Conservation (phyloP, 768 basidiomycete genomes). For the Sporobolomyces pararoseus region DNA sequence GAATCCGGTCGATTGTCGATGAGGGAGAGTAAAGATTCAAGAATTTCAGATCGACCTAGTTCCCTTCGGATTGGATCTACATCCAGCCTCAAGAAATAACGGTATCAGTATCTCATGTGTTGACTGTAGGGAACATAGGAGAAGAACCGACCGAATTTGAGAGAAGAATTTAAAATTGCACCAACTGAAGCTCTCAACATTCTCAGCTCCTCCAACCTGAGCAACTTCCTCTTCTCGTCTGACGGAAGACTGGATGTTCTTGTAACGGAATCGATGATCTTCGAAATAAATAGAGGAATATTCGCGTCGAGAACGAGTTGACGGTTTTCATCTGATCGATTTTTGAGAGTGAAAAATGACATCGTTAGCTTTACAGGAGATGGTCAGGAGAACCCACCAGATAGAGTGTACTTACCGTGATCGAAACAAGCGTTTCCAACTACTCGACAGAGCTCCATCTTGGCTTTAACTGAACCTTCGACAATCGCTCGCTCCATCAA, state of each 20-base stretch:
- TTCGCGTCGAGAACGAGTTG: conserved; percentile 14
- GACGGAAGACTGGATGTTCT: not conserved
- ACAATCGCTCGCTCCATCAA: conserved; percentile 1
- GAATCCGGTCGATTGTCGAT: conserved; percentile 23
- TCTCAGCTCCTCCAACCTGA: conserved; percentile 17
- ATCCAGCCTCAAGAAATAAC: too few species aligned
- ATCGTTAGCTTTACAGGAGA: not conserved
- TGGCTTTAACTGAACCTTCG: not conserved
- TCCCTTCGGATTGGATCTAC: conserved; percentile 35
- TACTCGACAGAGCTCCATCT: conserved; percentile 29
- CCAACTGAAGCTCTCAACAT: conserved; percentile 27
- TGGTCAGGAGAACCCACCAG: too few species aligned
- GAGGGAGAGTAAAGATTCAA: conserved; percentile 24
- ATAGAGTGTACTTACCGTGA: conserved; percentile 19
- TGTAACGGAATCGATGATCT: not conserved
- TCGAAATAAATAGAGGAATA: conserved; percentile 2
- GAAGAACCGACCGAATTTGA: conserved; percentile 33
- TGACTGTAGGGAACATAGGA: not conserved
- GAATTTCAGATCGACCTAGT: not conserved
- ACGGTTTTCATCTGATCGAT: conserved; percentile 36
- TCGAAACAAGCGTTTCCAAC: conserved; percentile 41
- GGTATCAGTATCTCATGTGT: not conserved
- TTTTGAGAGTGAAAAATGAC: not conserved
- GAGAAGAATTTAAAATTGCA: conserved; percentile 34
- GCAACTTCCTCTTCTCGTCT: not conserved